These are phyloP conservation scores for Orbilia brochopaga DNA, from an alignment of 2,329 filamentous ascomycete genomes.

Conservation along the genomic window DNA sequence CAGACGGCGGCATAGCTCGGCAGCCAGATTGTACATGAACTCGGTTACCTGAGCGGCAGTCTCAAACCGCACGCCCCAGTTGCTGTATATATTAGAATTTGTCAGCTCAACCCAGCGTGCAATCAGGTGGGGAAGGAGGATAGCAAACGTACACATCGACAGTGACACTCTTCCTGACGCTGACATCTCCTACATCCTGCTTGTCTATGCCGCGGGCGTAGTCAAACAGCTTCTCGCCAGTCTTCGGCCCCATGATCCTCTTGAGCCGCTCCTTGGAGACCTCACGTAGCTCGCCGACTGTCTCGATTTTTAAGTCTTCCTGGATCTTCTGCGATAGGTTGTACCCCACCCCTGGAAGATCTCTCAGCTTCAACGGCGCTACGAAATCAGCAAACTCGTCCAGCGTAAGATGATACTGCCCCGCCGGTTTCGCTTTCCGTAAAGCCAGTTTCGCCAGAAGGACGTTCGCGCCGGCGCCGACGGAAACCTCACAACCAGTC, in stretches of 20 bases:
- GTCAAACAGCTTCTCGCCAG: constrained; percentile 86
- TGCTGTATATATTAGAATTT: constrained; percentile 59
- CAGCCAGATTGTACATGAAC: constrained; percentile 82
- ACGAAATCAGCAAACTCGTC: constrained; percentile 79
- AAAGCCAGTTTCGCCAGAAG: constrained; percentile 88
- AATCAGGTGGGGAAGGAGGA: constrained; percentile 4
- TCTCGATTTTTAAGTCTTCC: constrained; percentile 80
- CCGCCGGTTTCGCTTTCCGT: constrained; percentile 89
- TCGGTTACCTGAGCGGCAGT: constrained; percentile 91
- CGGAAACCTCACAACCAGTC: constrained; percentile 82
- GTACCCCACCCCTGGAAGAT: constrained; percentile 88
- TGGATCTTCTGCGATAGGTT: constrained; percentile 81
- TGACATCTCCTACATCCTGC: constrained; percentile 80
- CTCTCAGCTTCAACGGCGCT: constrained; percentile 75
- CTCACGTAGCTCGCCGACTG: constrained; percentile 81
- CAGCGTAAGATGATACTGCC: constrained; percentile 85
- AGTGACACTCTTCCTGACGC: constrained; percentile 88
- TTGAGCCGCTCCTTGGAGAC: constrained; percentile 70
- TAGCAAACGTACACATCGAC: constrained; percentile 71
- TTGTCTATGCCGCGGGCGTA: constrained; percentile 85
- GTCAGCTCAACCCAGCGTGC: constrained; percentile 3
- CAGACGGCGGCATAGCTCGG: constrained; percentile 80
- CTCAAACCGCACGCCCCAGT: constrained; percentile 95
- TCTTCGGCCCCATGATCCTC: constrained; percentile 82
- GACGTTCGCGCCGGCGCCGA: constrained; percentile 91